phyloP scores from a whole-genome alignment of 768 basidiomycete species.

The Russula olivacea region DNA sequence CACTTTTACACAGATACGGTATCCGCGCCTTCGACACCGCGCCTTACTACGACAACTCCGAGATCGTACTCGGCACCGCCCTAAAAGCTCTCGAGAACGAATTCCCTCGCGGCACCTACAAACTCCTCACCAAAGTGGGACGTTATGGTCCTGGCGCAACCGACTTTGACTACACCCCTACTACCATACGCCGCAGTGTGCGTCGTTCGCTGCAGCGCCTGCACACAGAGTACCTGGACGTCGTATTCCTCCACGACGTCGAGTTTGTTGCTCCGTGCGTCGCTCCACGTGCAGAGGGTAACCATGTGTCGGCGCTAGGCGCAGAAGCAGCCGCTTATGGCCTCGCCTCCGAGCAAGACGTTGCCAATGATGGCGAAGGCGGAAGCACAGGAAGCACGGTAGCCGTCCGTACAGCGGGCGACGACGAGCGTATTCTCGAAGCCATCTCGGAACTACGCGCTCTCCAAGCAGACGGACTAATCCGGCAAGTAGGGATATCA shows the following conservation, averaged over 20 bases:
- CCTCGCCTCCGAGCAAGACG: slow-evolving; percentile 48
- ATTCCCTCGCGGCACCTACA: slow-evolving; percentile 75
- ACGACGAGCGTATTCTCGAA: slow-evolving; percentile 65
- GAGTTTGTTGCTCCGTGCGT: slow-evolving; percentile 64
- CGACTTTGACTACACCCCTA: slow-evolving; percentile 70
- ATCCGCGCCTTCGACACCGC: slow-evolving; percentile 79
- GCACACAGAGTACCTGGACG: slow-evolving; percentile 72
- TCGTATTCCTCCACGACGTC: slow-evolving; percentile 78
- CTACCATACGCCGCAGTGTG: slow-evolving; percentile 59
- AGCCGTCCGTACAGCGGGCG: neutral
- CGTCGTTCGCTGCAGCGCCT: slow-evolving; percentile 60
- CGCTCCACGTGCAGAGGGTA: slow-evolving; percentile 45
- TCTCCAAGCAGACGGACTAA: slow-evolving; percentile 65
- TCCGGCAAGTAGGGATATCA: slow-evolving; percentile 73
- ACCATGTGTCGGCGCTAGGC: slow-evolving; percentile 50
- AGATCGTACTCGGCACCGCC: slow-evolving; percentile 65
- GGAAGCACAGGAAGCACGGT: neutral
- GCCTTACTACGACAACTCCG: slow-evolving; percentile 74
- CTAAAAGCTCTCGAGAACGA: slow-evolving; percentile 53
- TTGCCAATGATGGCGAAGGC: slow-evolving; percentile 40
- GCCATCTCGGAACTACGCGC: slow-evolving; percentile 61
- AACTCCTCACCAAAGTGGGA: slow-evolving; percentile 82
- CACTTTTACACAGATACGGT: slow-evolving; percentile 53
- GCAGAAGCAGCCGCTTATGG: slow-evolving; percentile 59
- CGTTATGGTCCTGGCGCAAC: slow-evolving; percentile 49